Evolutionary conservation across 2,329 filamentous ascomycete genomes (phyloP).

Genomic region (Clarireedia paspali): DNA sequence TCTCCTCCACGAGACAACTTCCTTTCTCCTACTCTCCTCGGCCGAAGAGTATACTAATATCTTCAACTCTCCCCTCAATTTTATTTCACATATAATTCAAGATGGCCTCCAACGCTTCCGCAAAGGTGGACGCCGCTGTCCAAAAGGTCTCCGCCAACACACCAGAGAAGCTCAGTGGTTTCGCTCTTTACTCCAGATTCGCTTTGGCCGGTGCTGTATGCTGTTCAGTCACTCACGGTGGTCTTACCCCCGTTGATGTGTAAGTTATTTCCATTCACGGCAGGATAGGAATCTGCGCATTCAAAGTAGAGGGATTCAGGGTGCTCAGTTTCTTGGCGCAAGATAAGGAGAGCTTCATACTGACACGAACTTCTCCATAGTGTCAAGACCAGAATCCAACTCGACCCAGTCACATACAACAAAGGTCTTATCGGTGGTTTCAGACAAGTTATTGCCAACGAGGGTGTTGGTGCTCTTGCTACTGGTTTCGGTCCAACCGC

Average conservation of each 20-base stretch:
- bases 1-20: slow-evolving; percentile 3
- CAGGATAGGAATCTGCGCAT: neutral
- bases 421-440: slow-evolving; percentile 78
- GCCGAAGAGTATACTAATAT: slow-evolving; percentile 1
- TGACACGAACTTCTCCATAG: slow-evolving; percentile 38
- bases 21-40: neutral
- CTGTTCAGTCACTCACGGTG: slow-evolving; percentile 97
- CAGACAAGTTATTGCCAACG: slow-evolving; percentile 74
- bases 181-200: slow-evolving; percentile 87
- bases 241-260: slow-evolving; percentile 98
- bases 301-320: neutral
- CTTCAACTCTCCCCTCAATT: slow-evolving; percentile 11
- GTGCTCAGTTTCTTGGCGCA: slow-evolving; percentile 9
- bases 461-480: slow-evolving; percentile 79
- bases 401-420: slow-evolving; percentile 86
- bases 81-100: slow-evolving; percentile 22
- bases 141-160: slow-evolving; percentile 26
- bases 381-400: slow-evolving; percentile 94
- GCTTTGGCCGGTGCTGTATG: slow-evolving; percentile 96
- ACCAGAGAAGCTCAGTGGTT: slow-evolving; percentile 45
- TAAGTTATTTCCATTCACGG: slow-evolving; percentile 48
- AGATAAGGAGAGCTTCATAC: slow-evolving; percentile 12
- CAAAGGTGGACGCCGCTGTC: slow-evolving; percentile 27
- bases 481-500: slow-evolving; percentile 81
- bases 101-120: slow-evolving; percentile 20